These are phyloP conservation scores for Cadophora gregata DNA, from an alignment of 2,329 filamentous ascomycete genomes.

Conservation along the genomic window DNA sequence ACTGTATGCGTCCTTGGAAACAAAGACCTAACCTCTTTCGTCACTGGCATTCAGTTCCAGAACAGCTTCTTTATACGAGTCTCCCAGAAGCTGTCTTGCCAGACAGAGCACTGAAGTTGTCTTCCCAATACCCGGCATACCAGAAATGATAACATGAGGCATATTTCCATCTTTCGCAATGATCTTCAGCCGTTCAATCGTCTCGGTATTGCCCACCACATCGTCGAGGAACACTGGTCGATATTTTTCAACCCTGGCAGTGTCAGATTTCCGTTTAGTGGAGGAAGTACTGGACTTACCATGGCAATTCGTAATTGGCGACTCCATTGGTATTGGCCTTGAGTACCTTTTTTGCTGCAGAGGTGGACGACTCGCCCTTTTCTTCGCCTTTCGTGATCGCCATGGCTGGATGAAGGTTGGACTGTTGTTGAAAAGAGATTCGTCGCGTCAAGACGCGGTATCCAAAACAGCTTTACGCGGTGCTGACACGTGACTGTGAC, in stretches of 20 bases:
- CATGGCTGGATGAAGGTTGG: constrained; percentile 28
- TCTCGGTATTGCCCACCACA: constrained; percentile 97
- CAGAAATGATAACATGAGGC: constrained; percentile 99
- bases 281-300: constrained; percentile 56
- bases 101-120: constrained; percentile 95
- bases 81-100: constrained; percentile 87
- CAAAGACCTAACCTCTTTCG: constrained; percentile 69
- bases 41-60: constrained; percentile 96
- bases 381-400: constrained; percentile 40
- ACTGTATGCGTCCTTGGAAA: neutral
- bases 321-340: constrained; percentile 56
- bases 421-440: constrained; percentile 18
- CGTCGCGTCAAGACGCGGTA: constrained; percentile 37
- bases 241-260: constrained; percentile 93
- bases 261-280: constrained; percentile 26
- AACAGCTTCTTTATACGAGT: constrained; percentile 96
- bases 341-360: constrained; percentile 62
- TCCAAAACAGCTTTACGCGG: constrained; percentile 33
- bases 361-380: constrained; percentile 64
- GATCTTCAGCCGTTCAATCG: constrained; percentile 95
- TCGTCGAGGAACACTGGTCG: constrained; percentile 93
- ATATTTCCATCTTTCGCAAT: constrained; percentile 99
- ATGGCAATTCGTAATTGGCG: constrained; percentile 77
- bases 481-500: constrained; percentile 24
- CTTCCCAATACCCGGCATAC: constrained; percentile 98